A percentile compares a stretch with the other conserved stretches of the same genome.
These are phyloP conservation scores for Chrysopogon serrulatus DNA, from an alignment of 176 grass and related monocot species.

Conservation along the genomic window DNA sequence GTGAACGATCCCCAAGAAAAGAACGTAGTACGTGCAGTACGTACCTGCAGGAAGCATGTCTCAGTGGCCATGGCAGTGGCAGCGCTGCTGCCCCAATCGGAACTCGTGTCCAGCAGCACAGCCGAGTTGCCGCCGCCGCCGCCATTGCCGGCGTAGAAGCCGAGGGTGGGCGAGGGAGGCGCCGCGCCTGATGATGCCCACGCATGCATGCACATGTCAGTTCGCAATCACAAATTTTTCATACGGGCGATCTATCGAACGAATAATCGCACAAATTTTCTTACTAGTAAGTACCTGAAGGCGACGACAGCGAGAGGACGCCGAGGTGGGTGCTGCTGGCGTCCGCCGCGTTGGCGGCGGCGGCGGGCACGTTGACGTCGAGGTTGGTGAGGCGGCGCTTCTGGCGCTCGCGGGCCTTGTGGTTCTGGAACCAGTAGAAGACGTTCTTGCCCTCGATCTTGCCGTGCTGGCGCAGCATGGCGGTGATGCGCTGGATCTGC, in stretches of 20 bases:
- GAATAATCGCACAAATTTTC: neutral
- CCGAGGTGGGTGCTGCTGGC: neutral
- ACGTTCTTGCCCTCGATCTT: conserved; percentile 99
- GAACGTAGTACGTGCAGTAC: neutral
- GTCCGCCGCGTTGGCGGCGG: neutral
- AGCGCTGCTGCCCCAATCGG: conserved; percentile 5
- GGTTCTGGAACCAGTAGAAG: conserved; percentile 99
- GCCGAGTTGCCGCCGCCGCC: conserved; percentile 4
- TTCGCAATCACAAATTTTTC: neutral
- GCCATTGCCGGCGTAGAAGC: conserved; percentile 19
- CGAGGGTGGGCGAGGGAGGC: neutral
- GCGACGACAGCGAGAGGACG: conserved; percentile 21
- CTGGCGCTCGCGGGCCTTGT: conserved; percentile 95
- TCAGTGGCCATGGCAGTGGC: conserved; percentile 28
- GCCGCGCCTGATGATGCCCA: conserved; percentile 8
- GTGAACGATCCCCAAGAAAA: neutral
- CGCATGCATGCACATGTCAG: neutral
- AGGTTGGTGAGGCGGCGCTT: conserved; percentile 71
- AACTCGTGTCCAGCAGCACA: neutral
- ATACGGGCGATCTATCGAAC: neutral
- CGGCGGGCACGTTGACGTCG: conserved; percentile 4
- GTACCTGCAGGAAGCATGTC: conserved; percentile 43
- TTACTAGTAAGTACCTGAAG: neutral
- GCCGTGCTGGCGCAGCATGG: conserved; percentile 72
- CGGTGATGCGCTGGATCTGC: conserved; percentile 94